Percentiles rank a stretch among this genome's conserved stretches.
phyloP scores from a whole-genome alignment of 1,139 yeast species.

The Geotrichum australiense region DNA sequence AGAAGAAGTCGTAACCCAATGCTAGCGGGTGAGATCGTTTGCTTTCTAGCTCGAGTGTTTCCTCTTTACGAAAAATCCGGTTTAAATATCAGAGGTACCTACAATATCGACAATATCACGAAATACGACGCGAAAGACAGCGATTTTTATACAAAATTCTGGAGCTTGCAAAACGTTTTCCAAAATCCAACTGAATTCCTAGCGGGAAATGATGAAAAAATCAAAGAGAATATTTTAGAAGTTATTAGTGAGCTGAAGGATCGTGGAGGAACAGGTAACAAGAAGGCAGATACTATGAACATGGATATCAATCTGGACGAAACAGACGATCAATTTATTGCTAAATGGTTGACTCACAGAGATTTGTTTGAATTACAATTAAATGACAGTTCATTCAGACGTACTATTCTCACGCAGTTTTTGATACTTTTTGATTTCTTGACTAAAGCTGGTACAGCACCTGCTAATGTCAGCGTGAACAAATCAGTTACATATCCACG shows the following conservation, averaged over 20 bases:
- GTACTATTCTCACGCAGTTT: slow-evolving; percentile 31
- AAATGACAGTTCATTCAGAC: slow-evolving; percentile 32
- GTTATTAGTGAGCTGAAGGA: slow-evolving; percentile 18
- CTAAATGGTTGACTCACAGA: slow-evolving; percentile 35
- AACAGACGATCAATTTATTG: slow-evolving; percentile 25
- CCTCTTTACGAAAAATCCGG: slow-evolving; percentile 37
- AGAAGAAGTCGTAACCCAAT: slow-evolving; percentile 34
- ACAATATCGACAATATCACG: slow-evolving; percentile 34
- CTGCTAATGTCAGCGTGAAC: slow-evolving; percentile 19
- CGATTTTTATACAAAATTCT: slow-evolving; percentile 24
- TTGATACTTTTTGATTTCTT: slow-evolving; percentile 31
- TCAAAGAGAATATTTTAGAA: slow-evolving; percentile 20
- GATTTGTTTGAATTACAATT: slow-evolving; percentile 34
- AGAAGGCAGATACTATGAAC: slow-evolving; percentile 14
- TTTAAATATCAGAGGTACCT: slow-evolving; percentile 35
- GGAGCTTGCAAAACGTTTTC: slow-evolving; percentile 29
- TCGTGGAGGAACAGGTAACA: slow-evolving; percentile 13
- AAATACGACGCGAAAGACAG: slow-evolving; percentile 21
- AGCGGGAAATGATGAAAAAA: slow-evolving; percentile 18
- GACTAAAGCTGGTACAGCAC: slow-evolving; percentile 18
- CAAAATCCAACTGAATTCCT: slow-evolving; percentile 24
- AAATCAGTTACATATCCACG: slow-evolving; percentile 28
- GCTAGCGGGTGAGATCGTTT: slow-evolving; percentile 36
- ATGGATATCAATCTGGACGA: slow-evolving; percentile 16
- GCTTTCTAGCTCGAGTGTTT: slow-evolving; percentile 36